A percentile compares a stretch with the other conserved stretches of the same genome.
These are phyloP conservation scores for Podospora pseudoanserina DNA, from an alignment of 495 filamentous ascomycete genomes.

Conservation along the genomic window DNA sequence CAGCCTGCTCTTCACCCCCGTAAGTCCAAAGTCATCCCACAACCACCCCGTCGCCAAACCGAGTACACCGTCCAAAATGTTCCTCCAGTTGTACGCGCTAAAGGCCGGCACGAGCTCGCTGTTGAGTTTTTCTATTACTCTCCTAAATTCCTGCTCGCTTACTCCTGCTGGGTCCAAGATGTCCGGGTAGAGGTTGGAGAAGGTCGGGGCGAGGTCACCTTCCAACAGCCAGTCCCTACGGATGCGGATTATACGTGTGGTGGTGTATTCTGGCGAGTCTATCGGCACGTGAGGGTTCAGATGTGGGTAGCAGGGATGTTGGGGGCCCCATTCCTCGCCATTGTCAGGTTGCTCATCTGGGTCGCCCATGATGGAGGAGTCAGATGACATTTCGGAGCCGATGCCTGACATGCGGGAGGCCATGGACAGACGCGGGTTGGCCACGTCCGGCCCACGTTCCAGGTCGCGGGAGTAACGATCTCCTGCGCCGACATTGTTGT, in stretches of 20 bases:
- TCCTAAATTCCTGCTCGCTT: conserved; percentile 75
- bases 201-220: conserved; percentile 89
- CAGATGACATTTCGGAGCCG: conserved; percentile 48
- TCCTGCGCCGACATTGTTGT: conserved; percentile 8
- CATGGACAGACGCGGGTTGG: conserved; percentile 36
- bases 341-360: conserved; percentile 46
- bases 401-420: conserved; percentile 42
- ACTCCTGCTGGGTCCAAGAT: conserved; percentile 81
- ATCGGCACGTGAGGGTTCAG: conserved; percentile 86
- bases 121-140: conserved; percentile 74
- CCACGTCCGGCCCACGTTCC: conserved; percentile 43
- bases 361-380: conserved; percentile 53
- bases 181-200: conserved; percentile 91
- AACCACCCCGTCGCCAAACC: conserved; percentile 84
- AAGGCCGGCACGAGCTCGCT: conserved; percentile 66
- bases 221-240: conserved; percentile 83
- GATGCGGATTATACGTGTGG: conserved; percentile 87
- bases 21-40: conserved; percentile 83
- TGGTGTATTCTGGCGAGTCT: conserved; percentile 64
- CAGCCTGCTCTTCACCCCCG: conserved; percentile 65
- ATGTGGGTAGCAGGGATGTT: conserved; percentile 90
- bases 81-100: conserved; percentile 64
- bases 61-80: conserved; percentile 70
- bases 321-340: conserved; percentile 74
- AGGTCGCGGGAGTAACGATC: conserved; percentile 46